A percentile compares a stretch with the other conserved stretches of the same genome.
These are phyloP conservation scores for Capsicum rhomboideum DNA, from an alignment of 257 asterid genomes.

Conservation along the genomic window DNA sequence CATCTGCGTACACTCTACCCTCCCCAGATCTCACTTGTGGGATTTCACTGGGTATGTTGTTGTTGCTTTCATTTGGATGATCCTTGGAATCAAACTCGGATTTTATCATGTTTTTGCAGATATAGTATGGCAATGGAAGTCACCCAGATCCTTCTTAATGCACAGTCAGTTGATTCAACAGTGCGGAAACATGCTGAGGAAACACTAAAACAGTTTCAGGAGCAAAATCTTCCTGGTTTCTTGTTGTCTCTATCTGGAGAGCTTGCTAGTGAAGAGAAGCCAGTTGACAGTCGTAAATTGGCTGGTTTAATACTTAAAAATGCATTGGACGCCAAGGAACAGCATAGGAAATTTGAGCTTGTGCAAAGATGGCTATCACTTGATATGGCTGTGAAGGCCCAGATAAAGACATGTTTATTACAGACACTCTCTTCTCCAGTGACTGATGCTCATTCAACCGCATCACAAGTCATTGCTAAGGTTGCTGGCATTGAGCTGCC, in stretches of 20 bases:
- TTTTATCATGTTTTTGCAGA: constrained; percentile 21
- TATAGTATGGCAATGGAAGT: constrained; percentile 64
- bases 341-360: constrained; percentile 60
- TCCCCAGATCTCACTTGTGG: too few relatives aligned
- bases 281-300: constrained; percentile 71
- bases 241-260: constrained; percentile 66
- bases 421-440: constrained; percentile 62
- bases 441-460: constrained; percentile 68
- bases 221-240: constrained; percentile 74
- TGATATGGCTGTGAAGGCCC: constrained; percentile 54
- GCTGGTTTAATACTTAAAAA: constrained; percentile 78
- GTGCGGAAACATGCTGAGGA: constrained; percentile 74
- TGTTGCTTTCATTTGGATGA: neutral
- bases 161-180: constrained; percentile 69
- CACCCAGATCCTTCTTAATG: constrained; percentile 73
- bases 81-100: neutral
- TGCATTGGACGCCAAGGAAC: constrained; percentile 86
- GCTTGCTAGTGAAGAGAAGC: constrained; percentile 75
- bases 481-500: constrained; percentile 84
- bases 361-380: constrained; percentile 71
- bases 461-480: constrained; percentile 78
- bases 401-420: constrained; percentile 65
- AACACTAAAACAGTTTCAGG: constrained; percentile 70
- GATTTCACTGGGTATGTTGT: too few relatives aligned
- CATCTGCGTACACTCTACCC: too few relatives aligned